Base-by-base conservation (phyloP, 2,329 filamentous ascomycete genomes). In the Biscogniauxia sp. region DNA sequence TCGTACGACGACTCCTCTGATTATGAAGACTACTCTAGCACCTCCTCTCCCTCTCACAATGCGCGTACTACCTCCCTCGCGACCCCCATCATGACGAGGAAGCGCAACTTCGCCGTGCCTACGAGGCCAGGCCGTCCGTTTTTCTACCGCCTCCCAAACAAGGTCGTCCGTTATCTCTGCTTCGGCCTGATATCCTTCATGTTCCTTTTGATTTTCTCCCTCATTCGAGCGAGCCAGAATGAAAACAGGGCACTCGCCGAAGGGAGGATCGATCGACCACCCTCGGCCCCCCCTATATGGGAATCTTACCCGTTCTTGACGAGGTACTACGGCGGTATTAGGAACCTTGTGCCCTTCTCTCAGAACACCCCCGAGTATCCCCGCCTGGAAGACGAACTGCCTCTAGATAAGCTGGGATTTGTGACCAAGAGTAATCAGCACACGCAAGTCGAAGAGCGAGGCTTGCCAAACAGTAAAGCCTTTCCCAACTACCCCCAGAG, bases 301-400 rank as follows among this genome's bases (percentile, higher is more conserved):
- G 91, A 96, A 73, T 85, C 84, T 9, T 98, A 96, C 72, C 86
- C 88, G 0, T 96, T 97, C 70, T 76, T 99, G 63, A 89, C 88
- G 62, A 84, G 93, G 64, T 99, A 97, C 73, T 95, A 97, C 73
- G 94, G 93, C 15, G 95, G 95, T 0, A 83, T 99, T 61, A 83
- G 88, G 65, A 89, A 84, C 0, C 72, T 99, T 63, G 85, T 91
- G 0, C 76, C 86, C 0, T 78, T 87, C 25, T 74, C 81, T 15
- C 80, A 91, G 54, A 94, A 93, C 66, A 79, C 82, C 9, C 89
- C 93, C 0, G 91, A 98, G 71, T 98, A 96, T 72, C 94, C 95
- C 1, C 81, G 82, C 7, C 76, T 83, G 1, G 82, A 83, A 54
- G 86, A 88, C 55, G 88, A 88, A 66, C 75, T 83, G 66, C 76